Evolutionary conservation across 352 stramenopile species (phyloP), one percentile per base, ranked within the genome.

Genomic region (Phytophthora pinifolia): DNA sequence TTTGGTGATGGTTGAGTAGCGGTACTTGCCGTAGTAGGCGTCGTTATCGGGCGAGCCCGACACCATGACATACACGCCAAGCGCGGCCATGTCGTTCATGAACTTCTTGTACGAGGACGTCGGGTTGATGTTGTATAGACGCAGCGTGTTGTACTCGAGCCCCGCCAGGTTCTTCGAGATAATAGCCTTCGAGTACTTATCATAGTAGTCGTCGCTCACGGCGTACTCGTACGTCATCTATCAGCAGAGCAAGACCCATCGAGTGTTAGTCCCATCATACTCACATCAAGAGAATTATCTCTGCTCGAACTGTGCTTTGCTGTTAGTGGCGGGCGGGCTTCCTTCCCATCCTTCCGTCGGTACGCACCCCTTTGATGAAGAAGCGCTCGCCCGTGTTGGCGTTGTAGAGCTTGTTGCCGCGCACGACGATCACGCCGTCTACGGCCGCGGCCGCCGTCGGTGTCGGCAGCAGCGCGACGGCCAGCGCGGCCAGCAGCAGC

Each of bases 321-420:
- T 66, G 38, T 52, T 54, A 64, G 59, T 31, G 10, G 20, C 25
- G 14, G 7, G 34, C 18, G 22, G 17, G 32, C 37, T 42, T 64
- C 48, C 33, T 54, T 52, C 37, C 43, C 38, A 65, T 69, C 38
- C 22, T 62, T 34, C 18, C 22, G 22, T 60, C 60, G 39, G 39
- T 55, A 78, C 81, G 66, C 66, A 92, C 81, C 44, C 84, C 84
- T 65, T 91, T 89, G 51, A 94, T 90, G 67, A 93, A 84, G 59
- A 95, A 95, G 35, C 85, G 85, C 54, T 92, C 79, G 60, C 77
- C 76, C 10, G 83, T 79, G 15, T 88, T 88, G 27, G 66, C 64
- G 56, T 95, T 88, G 69, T 89, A 95, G 66, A 95, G 79, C 55
- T 95, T 92, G 79, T 91, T 92, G 45, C 85, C 85, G 41, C 83